These are phyloP conservation scores for Acacia acuminata DNA, from an alignment of 306 rosid species.

Conservation along the genomic window DNA sequence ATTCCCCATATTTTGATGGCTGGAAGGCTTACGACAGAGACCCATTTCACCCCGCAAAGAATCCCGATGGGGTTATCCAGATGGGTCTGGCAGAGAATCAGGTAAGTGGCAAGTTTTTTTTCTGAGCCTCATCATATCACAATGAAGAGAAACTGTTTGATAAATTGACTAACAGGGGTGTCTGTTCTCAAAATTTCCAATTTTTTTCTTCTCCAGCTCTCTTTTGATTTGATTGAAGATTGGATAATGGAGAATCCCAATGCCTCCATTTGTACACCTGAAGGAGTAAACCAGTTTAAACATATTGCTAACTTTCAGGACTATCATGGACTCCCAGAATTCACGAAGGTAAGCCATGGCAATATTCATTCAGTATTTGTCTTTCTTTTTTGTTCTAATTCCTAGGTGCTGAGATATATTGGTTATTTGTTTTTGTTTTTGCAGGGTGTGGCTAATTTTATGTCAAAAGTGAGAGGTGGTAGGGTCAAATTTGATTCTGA, in stretches of 20 bases:
- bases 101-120: slow-evolving; percentile 34
- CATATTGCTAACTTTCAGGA: slow-evolving; percentile 78
- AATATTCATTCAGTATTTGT: neutral
- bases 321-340: slow-evolving; percentile 78
- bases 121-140: neutral
- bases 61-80: slow-evolving; percentile 80
- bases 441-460: slow-evolving; percentile 82
- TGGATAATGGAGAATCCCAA: slow-evolving; percentile 74
- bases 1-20: slow-evolving; percentile 82
- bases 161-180: slow-evolving; percentile 2
- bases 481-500: slow-evolving; percentile 69
- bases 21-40: slow-evolving; percentile 81
- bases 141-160: neutral
- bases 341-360: slow-evolving; percentile 53
- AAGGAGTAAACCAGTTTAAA: slow-evolving; percentile 66
- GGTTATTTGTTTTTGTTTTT: neutral
- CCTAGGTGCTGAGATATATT: neutral
- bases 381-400: neutral
- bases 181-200: neutral
- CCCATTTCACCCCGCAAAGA: slow-evolving; percentile 70
- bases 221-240: slow-evolving; percentile 57
- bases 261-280: slow-evolving; percentile 80
- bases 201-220: slow-evolving; percentile 45
- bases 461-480: slow-evolving; percentile 84
- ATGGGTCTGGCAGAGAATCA: slow-evolving; percentile 97